These are phyloP conservation scores for Zygotorulaspora chibaensis DNA, from an alignment of 805 yeast species.

Conservation along the genomic window DNA sequence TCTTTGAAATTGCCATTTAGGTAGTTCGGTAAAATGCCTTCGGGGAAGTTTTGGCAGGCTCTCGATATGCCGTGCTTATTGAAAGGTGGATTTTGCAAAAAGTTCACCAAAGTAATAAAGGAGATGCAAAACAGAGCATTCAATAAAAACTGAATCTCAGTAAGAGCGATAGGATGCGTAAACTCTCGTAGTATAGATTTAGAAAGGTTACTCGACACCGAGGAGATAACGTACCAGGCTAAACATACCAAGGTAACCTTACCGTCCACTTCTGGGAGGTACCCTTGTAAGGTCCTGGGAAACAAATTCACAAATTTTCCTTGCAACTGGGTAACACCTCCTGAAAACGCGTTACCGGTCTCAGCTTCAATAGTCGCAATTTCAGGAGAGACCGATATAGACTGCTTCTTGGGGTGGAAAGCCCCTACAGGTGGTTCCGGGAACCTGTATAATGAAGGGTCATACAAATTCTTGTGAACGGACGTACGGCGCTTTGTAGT, in stretches of 20 bases:
- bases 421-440: constrained; percentile 16
- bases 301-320: constrained; percentile 12
- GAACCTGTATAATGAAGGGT: constrained; percentile 19
- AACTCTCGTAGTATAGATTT: constrained; percentile 68
- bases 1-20: constrained; percentile 31
- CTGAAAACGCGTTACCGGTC: not conserved
- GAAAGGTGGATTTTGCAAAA: constrained; percentile 41
- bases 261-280: constrained; percentile 37
- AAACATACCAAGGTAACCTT: constrained; percentile 55
- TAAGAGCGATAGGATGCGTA: constrained; percentile 80
- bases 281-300: constrained; percentile 13
- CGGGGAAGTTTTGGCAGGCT: constrained; percentile 27
- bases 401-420: constrained; percentile 6
- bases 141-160: constrained; percentile 79
- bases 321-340: constrained; percentile 2
- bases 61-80: constrained; percentile 14
- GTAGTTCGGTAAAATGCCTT: constrained; percentile 35
- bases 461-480: constrained; percentile 23
- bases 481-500: constrained; percentile 18
- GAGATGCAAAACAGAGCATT: constrained; percentile 58
- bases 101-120: constrained; percentile 40
- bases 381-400: not conserved
- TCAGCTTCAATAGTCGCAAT: not conserved
- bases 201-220: constrained; percentile 75
- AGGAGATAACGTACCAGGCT: constrained; percentile 76